phyloP scores from a whole-genome alignment of 371 early-diverging fungal genomes.

The Rhizopus sp. region DNA sequence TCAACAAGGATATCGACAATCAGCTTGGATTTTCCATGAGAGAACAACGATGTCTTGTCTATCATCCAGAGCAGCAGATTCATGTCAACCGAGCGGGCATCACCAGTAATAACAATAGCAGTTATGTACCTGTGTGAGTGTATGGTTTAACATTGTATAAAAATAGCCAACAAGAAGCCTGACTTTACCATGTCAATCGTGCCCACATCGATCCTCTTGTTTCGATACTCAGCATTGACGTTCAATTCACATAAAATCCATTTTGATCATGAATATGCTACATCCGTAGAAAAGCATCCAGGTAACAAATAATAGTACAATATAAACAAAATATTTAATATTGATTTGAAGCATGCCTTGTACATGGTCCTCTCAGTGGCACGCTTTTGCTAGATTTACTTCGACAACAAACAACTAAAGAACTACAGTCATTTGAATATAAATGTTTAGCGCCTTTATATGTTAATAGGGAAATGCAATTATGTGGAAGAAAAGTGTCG shows the following conservation, averaged over 20 bases:
- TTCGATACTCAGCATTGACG: slow-evolving; percentile 81
- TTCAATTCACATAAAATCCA: slow-evolving; percentile 85
- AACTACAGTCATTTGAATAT: slow-evolving; percentile 58
- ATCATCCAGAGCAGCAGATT: slow-evolving; percentile 46
- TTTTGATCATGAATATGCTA: slow-evolving; percentile 70
- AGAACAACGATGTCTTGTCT: slow-evolving; percentile 75
- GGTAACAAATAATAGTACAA: slow-evolving; percentile 32
- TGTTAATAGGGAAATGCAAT: slow-evolving; percentile 53
- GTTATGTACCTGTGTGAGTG: background rate
- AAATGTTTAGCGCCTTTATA: slow-evolving; percentile 71
- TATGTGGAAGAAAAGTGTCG: slow-evolving; percentile 47
- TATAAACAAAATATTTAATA: background rate
- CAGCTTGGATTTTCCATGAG: slow-evolving; percentile 63
- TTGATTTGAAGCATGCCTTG: slow-evolving; percentile 56
- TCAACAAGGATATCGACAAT: slow-evolving; percentile 67
- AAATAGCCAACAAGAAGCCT: slow-evolving; percentile 47
- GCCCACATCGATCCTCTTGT: slow-evolving; percentile 78
- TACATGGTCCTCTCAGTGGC: slow-evolving; percentile 83
- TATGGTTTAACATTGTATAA: background rate
- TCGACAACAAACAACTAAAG: slow-evolving; percentile 36
- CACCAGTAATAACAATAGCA: slow-evolving; percentile 7
- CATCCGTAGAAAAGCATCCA: slow-evolving; percentile 72
- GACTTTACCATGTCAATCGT: slow-evolving; percentile 54
- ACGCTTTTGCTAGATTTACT: slow-evolving; percentile 70
- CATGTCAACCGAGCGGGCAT: slow-evolving; percentile 3